Evolutionary conservation across 75 land plant species (phyloP), one percentile per base, ranked within the genome.

Genomic region (Pseudotsuga menziesii): DNA sequence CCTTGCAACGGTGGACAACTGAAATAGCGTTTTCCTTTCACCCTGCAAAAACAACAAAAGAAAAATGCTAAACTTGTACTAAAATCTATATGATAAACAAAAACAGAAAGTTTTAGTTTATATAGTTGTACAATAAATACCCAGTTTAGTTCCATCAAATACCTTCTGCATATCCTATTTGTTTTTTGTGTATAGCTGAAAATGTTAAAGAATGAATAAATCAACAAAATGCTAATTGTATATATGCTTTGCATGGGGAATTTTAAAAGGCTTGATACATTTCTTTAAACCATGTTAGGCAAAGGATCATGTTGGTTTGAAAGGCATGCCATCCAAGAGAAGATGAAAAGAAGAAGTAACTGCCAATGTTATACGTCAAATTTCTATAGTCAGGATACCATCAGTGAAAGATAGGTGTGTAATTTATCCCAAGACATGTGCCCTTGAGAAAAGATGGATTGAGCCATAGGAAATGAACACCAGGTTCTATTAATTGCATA

Each of bases 1-100:
- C 97, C 99, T 76, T 92, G 94, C 67, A 82, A 84, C 14, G 88
- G 87, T 58, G 91, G 95, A 76, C 97, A 93, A 20, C 89, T 81
- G 83, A 96, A 96, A 79, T 88, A 96, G 15, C 93, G 87, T 62
- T 79, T 85, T 57, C 99, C 99, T 86, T 92, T 94, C 61, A 94
- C 95, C 79, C 99, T 96, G 84, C 71, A 84, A 64, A 17, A 17
- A 59, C 4, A 59, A 57, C 0, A 59, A 41, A 72, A 8, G 12
- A 2, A 48, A 59, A 76, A 71, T 58, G 23, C 25, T 62, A 77
- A 27, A 27, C 44, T 15, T 70, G 55, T 57, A 26, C 72, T 26
- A 14, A 64, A 55, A 6, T 22, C 3, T 8, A 19, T 72, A 2
- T 56, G 41, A 1, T 72, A 36, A 22, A 73, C 48, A 44, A 44